These are phyloP conservation scores for Penicillium daleae DNA, from an alignment of 495 filamentous ascomycete genomes.

Conservation along the genomic window DNA sequence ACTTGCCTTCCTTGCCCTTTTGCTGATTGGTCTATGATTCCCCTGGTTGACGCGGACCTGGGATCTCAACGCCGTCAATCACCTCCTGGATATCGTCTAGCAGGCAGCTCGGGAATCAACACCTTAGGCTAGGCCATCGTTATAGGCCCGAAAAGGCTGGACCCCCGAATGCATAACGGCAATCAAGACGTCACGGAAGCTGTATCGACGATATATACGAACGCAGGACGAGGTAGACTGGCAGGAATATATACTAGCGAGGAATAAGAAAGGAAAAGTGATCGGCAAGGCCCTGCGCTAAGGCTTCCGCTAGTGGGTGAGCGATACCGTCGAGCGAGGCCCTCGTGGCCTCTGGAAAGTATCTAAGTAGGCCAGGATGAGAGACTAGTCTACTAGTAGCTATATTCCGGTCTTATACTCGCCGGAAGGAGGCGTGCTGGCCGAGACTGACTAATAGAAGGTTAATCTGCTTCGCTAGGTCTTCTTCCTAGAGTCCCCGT, in stretches of 20 bases:
- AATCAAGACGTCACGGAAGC: slow-evolving; percentile 2
- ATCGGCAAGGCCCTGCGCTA: too few species aligned
- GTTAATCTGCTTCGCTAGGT: slow-evolving; percentile 15
- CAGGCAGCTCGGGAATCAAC: slow-evolving; percentile 8
- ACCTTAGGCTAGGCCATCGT: slow-evolving; percentile 4
- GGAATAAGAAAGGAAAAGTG: neutral
- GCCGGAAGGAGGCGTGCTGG: slow-evolving; percentile 4
- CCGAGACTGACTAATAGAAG: slow-evolving; percentile 20
- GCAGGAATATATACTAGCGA: neutral
- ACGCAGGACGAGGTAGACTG: neutral
- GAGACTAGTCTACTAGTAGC: slow-evolving; percentile 2
- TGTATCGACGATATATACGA: neutral
- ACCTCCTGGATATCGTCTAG: slow-evolving; percentile 4
- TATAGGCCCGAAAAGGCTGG: slow-evolving; percentile 13
- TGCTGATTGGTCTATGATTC: too few species aligned
- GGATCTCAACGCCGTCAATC: too few species aligned
- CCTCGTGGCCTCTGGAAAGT: slow-evolving; percentile 18
- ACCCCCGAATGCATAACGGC: slow-evolving; percentile 17
- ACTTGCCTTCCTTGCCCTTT: too few species aligned
- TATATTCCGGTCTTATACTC: slow-evolving; percentile 6
- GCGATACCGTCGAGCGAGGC: slow-evolving; percentile 6
- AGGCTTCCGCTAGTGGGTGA: neutral
- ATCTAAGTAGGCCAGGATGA: too few species aligned
- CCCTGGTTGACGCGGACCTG: too few species aligned
- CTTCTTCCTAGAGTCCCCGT: slow-evolving; percentile 30